Evolutionary conservation across 108 stramenopile genomes (phyloP).

Genomic region (Cyclostephanos invisitatus): DNA sequence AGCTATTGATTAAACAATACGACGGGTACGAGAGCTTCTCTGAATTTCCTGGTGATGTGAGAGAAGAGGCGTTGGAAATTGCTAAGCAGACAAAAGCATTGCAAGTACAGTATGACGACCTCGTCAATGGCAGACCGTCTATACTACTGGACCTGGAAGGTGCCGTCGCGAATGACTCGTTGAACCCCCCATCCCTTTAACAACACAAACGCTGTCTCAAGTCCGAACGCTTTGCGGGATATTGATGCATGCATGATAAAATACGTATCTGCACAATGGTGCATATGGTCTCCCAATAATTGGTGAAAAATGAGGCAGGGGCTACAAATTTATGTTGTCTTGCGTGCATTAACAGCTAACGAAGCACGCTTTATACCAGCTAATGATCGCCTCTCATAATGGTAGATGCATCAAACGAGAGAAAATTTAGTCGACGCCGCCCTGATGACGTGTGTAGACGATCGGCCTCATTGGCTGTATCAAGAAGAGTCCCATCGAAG

Average conservation of each 20-base stretch:
- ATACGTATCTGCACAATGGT: background rate
- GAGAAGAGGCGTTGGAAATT: conserved; percentile 38
- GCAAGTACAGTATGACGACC: conserved; percentile 54
- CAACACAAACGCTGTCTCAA: no score
- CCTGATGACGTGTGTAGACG: conserved; percentile 14
- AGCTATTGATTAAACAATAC: conserved; percentile 20
- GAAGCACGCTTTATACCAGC: background rate
- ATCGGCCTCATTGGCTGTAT: conserved; percentile 9
- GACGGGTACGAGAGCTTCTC: conserved; percentile 17
- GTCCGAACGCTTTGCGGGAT: no score
- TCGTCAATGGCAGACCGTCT: conserved; percentile 57
- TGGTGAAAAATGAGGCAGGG: background rate
- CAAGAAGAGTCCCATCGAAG: conserved; percentile 28
- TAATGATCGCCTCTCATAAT: conserved; percentile 32
- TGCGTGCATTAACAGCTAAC: conserved; percentile 5
- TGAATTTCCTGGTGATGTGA: conserved; percentile 28
- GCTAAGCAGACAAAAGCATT: conserved; percentile 53
- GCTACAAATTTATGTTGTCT: background rate
- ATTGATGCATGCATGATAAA: background rate
- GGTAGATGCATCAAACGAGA: conserved; percentile 45
- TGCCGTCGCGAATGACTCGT: background rate
- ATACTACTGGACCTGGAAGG: conserved; percentile 24
- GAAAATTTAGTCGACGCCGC: conserved; percentile 30
- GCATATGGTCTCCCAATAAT: no score
- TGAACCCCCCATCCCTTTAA: background rate